These are phyloP conservation scores for Puccinellia tenuiflora DNA, from an alignment of 176 grass and related monocot genomes.

Conservation along the genomic window DNA sequence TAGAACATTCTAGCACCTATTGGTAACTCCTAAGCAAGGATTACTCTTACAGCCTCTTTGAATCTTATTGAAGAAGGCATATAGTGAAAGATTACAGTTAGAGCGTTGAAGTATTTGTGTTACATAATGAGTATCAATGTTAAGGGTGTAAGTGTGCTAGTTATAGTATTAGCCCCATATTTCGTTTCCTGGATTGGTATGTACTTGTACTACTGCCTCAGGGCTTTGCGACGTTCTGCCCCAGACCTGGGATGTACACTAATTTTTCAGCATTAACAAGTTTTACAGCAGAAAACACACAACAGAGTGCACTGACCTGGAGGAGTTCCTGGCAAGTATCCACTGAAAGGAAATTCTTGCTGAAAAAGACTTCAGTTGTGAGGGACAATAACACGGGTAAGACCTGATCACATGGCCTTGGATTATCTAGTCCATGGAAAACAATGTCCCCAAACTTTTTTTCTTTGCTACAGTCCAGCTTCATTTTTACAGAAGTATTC, in stretches of 20 bases:
- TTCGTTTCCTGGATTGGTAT: neutral
- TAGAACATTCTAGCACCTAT: too few species aligned
- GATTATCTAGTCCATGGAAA: conserved; percentile 39
- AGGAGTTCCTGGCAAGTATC: conserved; percentile 70
- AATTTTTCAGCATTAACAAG: too few species aligned
- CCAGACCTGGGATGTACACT: too few species aligned
- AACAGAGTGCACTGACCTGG: conserved; percentile 54
- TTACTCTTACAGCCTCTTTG: too few species aligned
- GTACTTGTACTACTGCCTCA: neutral
- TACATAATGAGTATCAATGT: neutral
- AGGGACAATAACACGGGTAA: conserved; percentile 56
- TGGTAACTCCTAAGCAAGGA: too few species aligned
- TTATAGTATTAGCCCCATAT: neutral
- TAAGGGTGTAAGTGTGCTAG: neutral
- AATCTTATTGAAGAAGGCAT: neutral
- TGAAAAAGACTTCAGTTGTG: conserved; percentile 77
- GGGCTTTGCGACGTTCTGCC: too few species aligned
- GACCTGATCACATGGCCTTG: conserved; percentile 52
- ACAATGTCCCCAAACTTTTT: conserved; percentile 30
- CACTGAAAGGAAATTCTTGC: conserved; percentile 49
- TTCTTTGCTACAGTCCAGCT: conserved; percentile 30
- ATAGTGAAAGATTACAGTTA: conserved; percentile 7
- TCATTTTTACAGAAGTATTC: conserved; percentile 36
- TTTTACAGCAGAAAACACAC: neutral
- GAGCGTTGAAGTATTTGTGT: neutral